phyloP scores from a whole-genome alignment of 2,329 filamentous ascomycete species.

The Thelonectria blattea region DNA sequence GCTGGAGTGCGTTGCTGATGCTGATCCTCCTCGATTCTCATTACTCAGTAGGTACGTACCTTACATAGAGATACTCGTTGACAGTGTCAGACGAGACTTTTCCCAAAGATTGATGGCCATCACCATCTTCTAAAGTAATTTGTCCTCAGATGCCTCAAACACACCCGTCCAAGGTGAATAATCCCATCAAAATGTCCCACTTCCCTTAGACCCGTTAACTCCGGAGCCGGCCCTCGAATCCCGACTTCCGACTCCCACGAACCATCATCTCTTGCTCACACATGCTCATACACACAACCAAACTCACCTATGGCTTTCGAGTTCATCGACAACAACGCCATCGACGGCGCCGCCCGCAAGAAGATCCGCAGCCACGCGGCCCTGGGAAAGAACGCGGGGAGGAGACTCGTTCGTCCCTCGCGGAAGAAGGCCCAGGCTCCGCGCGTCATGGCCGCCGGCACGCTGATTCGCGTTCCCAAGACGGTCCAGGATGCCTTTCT shows the following conservation, averaged over 20 bases:
- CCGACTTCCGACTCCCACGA: not conserved
- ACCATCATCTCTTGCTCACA: too few species aligned
- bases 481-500: not conserved
- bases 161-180: not conserved
- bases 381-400: slow-evolving; percentile 23
- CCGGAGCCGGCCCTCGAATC: not conserved
- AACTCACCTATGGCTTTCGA: slow-evolving; percentile 12
- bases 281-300: too few species aligned
- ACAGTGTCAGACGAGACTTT: too few species aligned
- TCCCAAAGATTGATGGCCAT: too few species aligned
- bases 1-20: not conserved
- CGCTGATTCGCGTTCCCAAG: not conserved
- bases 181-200: not conserved
- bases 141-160: not conserved
- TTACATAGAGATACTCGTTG: too few species aligned
- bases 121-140: not conserved
- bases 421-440: slow-evolving; percentile 6
- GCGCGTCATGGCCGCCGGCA: not conserved
- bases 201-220: slow-evolving; percentile 9
- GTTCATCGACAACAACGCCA: slow-evolving; percentile 19
- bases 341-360: slow-evolving; percentile 13
- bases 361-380: slow-evolving; percentile 22
- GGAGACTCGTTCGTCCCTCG: slow-evolving; percentile 13
- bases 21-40: too few species aligned
- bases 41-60: too few species aligned